Base-by-base conservation (phyloP, 2,329 filamentous ascomycete species). In the Rhynchosporium graminicola region DNA sequence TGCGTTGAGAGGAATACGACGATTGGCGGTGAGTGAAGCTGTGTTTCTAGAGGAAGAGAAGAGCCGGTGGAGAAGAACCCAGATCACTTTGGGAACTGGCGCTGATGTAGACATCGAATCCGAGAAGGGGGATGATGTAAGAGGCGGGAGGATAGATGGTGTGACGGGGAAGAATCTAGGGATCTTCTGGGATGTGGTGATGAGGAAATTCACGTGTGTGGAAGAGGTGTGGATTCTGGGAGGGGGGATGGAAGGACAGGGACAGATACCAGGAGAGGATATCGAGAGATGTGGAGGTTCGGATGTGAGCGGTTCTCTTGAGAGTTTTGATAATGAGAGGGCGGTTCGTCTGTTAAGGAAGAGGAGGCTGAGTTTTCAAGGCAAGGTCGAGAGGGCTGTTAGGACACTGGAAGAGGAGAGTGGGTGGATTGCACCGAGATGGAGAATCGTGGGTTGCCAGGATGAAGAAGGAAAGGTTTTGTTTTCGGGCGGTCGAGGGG, bases 141-240 rank as follows among this genome's bases (percentile, higher is more conserved):
- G 12, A 36, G 20, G 42, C 26, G 33, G 45, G 5, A 47, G 54
- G 5, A 57, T 57, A 4, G 60, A 61, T n/a, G 52, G 45, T 3
- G 51, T 62, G 20, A 51, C 52, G 4, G 57, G 56, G 13, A 40
- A 20, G 6, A 52, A 59, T 29, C 15, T 69, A 9, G 20, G 60
- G 9, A 51, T 60, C 9, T 69, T 70, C 42, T 70, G 66, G 68
- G 60, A 63, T 36, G 56, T 50, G 15, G 51, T 70, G 1, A 61
- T 51, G 45, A 55, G 51, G 33, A 63, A 63, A 50, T 68, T 68
- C 31, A 4, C 15, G 9, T 47, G 33, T 7, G 6, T 68, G 4
- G 48, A 64, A 29, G 65, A 67, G 56, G 50, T 69, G n/a, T 50
- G 52, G 42, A 58, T 65, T 45, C 28, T 62, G 4, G 52, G 47